These are phyloP conservation scores for Tetrahymena malaccensis DNA, from an alignment of 73 alveolate genomes.

Conservation along the genomic window DNA sequence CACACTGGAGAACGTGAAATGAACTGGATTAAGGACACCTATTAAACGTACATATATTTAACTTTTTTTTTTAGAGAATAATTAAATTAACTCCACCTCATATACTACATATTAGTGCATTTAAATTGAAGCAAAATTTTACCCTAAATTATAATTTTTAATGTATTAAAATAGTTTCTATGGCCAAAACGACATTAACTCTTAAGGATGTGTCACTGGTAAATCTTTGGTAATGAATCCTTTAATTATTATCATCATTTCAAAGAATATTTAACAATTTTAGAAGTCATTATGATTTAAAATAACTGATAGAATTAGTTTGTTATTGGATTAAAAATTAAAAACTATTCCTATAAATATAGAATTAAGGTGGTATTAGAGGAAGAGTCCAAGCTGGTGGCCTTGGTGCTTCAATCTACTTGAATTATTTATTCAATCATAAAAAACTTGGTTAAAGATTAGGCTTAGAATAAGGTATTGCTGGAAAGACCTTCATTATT, in stretches of 20 bases:
- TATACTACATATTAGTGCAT: neutral
- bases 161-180: neutral
- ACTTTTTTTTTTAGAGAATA: neutral
- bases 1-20: conserved; percentile 79
- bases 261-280: neutral
- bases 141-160: neutral
- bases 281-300: neutral
- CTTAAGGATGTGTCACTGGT: conserved; percentile 78
- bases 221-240: conserved; percentile 42
- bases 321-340: neutral
- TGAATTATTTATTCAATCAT: conserved; percentile 64
- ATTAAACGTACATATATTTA: neutral
- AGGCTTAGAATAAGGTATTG: conserved; percentile 52
- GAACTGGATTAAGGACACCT: conserved; percentile 87
- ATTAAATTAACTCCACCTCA: neutral
- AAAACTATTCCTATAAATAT: neutral
- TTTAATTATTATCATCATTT: neutral
- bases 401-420: conserved; percentile 76
- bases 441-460: conserved; percentile 33
- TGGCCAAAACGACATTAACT: conserved; percentile 63
- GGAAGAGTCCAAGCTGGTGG: conserved; percentile 87
- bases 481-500: conserved; percentile 63
- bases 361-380: conserved; percentile 69
- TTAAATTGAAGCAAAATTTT: neutral
- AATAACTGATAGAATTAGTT: neutral